Base-by-base conservation (phyloP, 1,139 yeast species). In the Magnusiomyces sp. region DNA sequence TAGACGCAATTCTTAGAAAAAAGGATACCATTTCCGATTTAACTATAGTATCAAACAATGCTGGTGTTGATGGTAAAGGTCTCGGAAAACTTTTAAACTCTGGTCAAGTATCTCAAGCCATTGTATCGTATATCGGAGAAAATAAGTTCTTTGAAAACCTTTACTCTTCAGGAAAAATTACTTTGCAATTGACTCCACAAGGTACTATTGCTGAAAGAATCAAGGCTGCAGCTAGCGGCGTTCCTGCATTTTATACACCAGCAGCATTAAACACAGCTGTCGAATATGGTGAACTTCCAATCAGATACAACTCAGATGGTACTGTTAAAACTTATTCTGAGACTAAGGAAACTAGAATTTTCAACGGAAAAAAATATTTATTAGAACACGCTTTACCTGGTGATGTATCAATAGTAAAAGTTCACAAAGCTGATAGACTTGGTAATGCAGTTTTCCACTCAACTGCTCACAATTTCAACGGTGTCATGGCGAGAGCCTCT, bases 211-310 rank as follows among this genome's bases (percentile, higher is more conserved):
- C 78, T 17, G 79, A 74, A 56, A 63, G 74, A 46, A 64, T 69
- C 23, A 63, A 77, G 19, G 76, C 79, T 4, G 79, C 74, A 13
- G 76, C 70, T 11, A 68, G 76, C 4, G 79, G 79, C 11, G 63
- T 74, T 16, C 79, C 79, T 1, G 78, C 77, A 1, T 74, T 72
- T 53, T 75, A 69, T 58, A 70, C 77, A 1, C 72, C 77, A 2
- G 72, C 79, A 1, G 79, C 78, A 10, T 76, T 67, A 14, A 72
- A 72, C 37, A 75, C 79, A 9, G 72, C 75, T 71, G 65, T 75
- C 27, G 76, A 75, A 58, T 68, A 72, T 45, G 79, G 79, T 17
- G 67, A 71, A 52, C 61, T 75, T 55, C 79, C 79, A 2, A 62
- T 73, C 16, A 60, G 70, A 50, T 74, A 71, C 59, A 55, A 58